These are phyloP conservation scores for Globomyces pollinis-pini DNA, from an alignment of 192 early-diverging fungal genomes.

Conservation along the genomic window DNA sequence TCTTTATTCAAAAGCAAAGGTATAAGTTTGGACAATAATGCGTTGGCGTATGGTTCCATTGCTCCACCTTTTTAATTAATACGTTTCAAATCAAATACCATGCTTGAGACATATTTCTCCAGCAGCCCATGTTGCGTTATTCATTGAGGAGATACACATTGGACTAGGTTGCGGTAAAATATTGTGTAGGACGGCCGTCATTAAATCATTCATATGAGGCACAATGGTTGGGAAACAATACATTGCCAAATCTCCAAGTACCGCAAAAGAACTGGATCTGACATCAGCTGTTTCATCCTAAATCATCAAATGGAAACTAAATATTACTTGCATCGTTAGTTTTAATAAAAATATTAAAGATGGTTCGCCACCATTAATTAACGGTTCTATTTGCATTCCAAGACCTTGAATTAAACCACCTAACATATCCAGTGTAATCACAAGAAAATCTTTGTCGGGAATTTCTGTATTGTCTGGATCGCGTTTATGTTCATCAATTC, in stretches of 20 bases:
- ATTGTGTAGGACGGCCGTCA: slow-evolving; percentile 67
- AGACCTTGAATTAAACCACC: slow-evolving; percentile 91
- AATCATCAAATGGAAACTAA: slow-evolving; percentile 39
- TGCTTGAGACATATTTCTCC: slow-evolving; percentile 92
- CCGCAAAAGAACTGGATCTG: slow-evolving; percentile 89
- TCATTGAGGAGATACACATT: slow-evolving; percentile 68
- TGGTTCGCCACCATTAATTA: slow-evolving; percentile 54
- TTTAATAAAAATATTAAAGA: slow-evolving; percentile 50
- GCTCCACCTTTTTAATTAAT: no score
- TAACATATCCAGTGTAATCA: slow-evolving; percentile 92
- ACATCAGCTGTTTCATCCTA: slow-evolving; percentile 64
- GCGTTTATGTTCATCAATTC: slow-evolving; percentile 14
- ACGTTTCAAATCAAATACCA: slow-evolving; percentile 7
- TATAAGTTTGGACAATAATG: slow-evolving; percentile 77
- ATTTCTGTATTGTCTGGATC: slow-evolving; percentile 31
- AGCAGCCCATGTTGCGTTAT: slow-evolving; percentile 97
- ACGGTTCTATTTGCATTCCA: slow-evolving; percentile 60
- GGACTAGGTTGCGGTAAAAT: slow-evolving; percentile 53
- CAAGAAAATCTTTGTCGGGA: slow-evolving; percentile 94
- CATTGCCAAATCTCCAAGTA: slow-evolving; percentile 96
- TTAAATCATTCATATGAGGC: slow-evolving; percentile 71
- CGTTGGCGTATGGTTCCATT: slow-evolving; percentile 72
- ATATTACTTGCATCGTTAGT: slow-evolving; percentile 78
- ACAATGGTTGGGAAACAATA: slow-evolving; percentile 74
- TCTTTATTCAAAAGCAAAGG: slow-evolving; percentile 64